Conservation (phyloP, 148 eudicot genomes). For the Rhododendron henanense region DNA sequence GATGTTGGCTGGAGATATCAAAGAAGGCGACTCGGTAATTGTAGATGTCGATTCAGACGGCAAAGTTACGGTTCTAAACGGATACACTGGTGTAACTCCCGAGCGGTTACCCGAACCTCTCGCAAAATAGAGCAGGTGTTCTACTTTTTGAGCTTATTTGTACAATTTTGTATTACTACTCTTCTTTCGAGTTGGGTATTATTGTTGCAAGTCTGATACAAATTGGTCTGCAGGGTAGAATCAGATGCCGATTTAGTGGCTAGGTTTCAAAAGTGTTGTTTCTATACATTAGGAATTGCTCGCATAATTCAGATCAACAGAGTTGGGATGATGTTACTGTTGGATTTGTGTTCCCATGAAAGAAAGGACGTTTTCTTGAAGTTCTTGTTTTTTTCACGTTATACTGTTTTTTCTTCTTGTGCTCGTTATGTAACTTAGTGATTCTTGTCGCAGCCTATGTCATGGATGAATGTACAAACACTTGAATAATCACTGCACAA, state of each 20-base stretch:
- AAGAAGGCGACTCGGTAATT: slow-evolving; percentile 83
- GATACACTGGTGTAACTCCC: slow-evolving; percentile 60
- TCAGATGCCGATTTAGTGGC: neutral
- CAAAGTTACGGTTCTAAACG: slow-evolving; percentile 69
- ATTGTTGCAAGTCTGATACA: neutral
- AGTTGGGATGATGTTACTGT: neutral
- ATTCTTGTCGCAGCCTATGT: neutral
- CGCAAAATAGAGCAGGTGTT: slow-evolving; percentile 25
- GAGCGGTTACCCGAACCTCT: slow-evolving; percentile 53
- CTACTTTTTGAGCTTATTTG: neutral
- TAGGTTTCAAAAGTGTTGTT: neutral
- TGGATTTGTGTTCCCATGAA: neutral
- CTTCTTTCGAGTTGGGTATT: neutral
- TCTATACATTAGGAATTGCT: neutral
- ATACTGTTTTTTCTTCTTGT: neutral
- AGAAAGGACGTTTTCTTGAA: neutral
- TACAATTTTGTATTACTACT: slow-evolving; percentile 5
- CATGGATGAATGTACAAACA: neutral
- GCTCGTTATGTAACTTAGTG: neutral
- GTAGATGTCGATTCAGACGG: slow-evolving; percentile 74
- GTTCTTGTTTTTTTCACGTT: neutral
- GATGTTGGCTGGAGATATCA: slow-evolving; percentile 81
- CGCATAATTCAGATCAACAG: neutral
- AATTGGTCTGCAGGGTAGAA: neutral
- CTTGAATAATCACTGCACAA: neutral